Evolutionary conservation across 192 early-diverging fungal species (phyloP), one percentile per base, ranked within the genome.

Genomic region (Chytriomyces hyalinus): DNA sequence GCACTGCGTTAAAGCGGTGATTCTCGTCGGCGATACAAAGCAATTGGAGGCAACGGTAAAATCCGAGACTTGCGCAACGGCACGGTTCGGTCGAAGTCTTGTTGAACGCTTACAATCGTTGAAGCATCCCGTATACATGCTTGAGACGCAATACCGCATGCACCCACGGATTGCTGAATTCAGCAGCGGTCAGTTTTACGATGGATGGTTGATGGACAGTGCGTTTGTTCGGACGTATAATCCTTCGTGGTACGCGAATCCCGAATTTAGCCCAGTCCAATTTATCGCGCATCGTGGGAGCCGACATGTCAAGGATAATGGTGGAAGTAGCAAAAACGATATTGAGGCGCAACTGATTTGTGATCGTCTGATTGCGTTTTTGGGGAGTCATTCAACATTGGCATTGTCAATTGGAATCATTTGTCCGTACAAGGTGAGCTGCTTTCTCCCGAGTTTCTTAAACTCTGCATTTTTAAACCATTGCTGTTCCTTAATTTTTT

Each of bases 101-200:
- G 60, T 59, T 9, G 72, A 63, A 45, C 72, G 72, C 26, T 48
- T 73, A 43, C 20, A 44, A 15, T 6, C 22, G 7, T 61, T 73
- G 20, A 63, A 63, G 2, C 72, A 73, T 26, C 72, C 60, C 4
- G 36, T 63, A 7, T 73, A 62, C 61, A 62, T 73, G 72, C 61
- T 73, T 10, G 72, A 73, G 44, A 63, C 43, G 17, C 72, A 73
- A 62, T 73, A 73, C 47, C 72, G 72, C 13, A 73, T 73, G 72
- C 72, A 73, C 44, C 72, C 72, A 36, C 3, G 22, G 17, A 73
- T 73, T n/a, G 72, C 72, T 11, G 24, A 63, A 47, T 73, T 73
- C 47, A 63, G 22, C 11, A 63, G 60, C 2, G 50, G 45, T 10
- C 6, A 46, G 7, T 59, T 73, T 28, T 73, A 73, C 46, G 61